phyloP scores from a whole-genome alignment of 2,329 filamentous ascomycete genomes.

The Cryphonectria naterciae region DNA sequence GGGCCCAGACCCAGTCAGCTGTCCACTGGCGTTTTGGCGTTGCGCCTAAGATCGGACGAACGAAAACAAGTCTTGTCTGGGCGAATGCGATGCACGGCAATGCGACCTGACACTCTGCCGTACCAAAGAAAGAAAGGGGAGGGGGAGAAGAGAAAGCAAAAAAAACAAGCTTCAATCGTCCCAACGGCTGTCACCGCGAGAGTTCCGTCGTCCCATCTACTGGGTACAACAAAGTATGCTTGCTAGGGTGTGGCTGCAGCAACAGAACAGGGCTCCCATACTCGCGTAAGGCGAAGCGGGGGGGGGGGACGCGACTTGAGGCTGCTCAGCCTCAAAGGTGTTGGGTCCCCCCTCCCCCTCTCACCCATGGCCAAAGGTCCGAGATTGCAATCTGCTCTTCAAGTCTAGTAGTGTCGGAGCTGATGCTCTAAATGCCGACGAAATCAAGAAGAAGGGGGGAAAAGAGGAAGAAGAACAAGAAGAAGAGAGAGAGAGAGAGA shows the following conservation, averaged over 20 bases:
- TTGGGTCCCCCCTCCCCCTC: neutral
- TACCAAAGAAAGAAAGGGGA: neutral
- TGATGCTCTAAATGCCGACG: neutral
- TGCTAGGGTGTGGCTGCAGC: neutral
- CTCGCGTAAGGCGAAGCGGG: neutral
- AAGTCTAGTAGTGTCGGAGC: neutral
- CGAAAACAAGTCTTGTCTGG: neutral
- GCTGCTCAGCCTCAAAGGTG: conserved; percentile 16
- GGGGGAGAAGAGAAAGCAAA: too few species aligned
- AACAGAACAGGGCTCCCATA: conserved; percentile 1
- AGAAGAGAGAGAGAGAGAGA: neutral
- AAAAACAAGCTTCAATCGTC: neutral
- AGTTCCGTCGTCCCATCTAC: neutral
- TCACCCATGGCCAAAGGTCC: neutral
- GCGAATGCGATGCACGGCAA: neutral
- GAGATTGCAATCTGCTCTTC: conserved; percentile 25
- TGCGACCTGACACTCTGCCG: conserved; percentile 7
- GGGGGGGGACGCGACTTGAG: neutral
- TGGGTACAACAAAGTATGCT: neutral
- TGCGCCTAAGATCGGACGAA: neutral
- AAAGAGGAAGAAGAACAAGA: neutral
- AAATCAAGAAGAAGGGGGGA: too few species aligned
- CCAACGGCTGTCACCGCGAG: neutral
- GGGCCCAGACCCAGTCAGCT: neutral
- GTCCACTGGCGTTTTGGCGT: neutral